Evolutionary conservation across 257 asterid species (phyloP).

Genomic region (Coffea canephora): DNA sequence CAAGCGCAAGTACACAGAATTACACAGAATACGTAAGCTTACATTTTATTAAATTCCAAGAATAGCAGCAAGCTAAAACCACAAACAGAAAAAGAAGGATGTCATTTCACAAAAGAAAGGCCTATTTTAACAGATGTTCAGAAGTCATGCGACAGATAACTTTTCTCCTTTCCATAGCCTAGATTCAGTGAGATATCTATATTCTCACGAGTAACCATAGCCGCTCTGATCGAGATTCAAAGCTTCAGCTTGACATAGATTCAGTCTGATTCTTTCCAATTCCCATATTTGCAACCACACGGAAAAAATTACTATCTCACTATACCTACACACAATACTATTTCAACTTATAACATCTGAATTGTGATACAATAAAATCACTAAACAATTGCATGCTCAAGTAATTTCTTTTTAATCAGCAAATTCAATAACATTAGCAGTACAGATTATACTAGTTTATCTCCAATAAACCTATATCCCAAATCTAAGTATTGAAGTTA

Average conservation of each 20-base stretch:
- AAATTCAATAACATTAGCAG: neutral
- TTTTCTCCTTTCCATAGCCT: no score
- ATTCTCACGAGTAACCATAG: neutral
- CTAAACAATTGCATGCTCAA: neutral
- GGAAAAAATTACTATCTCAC: neutral
- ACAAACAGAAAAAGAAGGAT: neutral
- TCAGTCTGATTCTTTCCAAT: neutral
- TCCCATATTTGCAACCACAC: neutral
- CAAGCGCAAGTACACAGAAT: neutral
- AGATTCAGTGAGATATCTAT: neutral
- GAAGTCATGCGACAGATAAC: no score
- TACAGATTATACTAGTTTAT: neutral
- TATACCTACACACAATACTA: neutral
- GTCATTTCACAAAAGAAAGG: neutral
- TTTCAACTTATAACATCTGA: neutral
- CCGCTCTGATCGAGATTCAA: neutral
- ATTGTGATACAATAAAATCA: neutral
- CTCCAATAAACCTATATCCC: neutral
- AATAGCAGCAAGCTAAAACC: neutral
- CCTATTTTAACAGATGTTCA: neutral
- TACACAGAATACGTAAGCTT: neutral
- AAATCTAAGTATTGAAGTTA: no score
- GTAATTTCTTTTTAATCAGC: neutral
- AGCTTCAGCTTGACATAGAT: neutral
- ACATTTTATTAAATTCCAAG: neutral